Percentiles rank a stretch among this genome's conserved stretches.
These are phyloP conservation scores for Euphorbia schlechtendalii DNA, from an alignment of 441 rosid genomes.

Conservation along the genomic window DNA sequence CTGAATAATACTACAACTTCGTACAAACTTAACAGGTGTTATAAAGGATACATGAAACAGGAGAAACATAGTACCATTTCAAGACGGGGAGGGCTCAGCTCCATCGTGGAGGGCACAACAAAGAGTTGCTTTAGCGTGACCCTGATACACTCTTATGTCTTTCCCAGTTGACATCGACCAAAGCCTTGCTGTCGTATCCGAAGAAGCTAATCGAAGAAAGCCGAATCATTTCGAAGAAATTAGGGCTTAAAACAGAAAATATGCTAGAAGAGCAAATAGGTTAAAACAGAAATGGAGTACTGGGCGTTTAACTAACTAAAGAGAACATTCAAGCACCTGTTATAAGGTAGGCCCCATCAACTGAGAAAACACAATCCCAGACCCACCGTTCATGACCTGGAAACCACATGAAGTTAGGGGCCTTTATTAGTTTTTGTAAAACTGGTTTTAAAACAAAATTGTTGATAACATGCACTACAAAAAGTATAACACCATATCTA, in stretches of 20 bases:
- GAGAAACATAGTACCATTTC: conserved; percentile 10
- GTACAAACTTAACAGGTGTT: background rate
- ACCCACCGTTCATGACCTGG: conserved; percentile 96
- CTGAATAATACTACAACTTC: no score
- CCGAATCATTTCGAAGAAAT: background rate
- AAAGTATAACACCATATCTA: no score
- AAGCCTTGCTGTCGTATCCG: conserved; percentile 80
- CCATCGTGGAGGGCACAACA: conserved; percentile 94
- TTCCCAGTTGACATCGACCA: conserved; percentile 68
- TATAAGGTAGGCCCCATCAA: conserved; percentile 88
- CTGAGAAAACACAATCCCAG: conserved; percentile 97
- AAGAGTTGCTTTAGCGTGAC: conserved; percentile 83
- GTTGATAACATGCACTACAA: no score
- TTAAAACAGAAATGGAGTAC: background rate
- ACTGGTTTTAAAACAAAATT: no score
- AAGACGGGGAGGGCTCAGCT: conserved; percentile 46
- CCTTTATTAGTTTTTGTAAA: no score
- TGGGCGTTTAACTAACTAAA: background rate
- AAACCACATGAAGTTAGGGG: conserved; percentile 16
- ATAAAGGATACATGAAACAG: background rate
- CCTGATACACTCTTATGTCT: conserved; percentile 67
- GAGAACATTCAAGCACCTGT: conserved; percentile 38
- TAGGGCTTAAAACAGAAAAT: background rate
- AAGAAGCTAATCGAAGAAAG: conserved; percentile 48
- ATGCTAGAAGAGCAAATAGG: background rate